Evolutionary conservation across 371 early-diverging fungal species (phyloP), one percentile per base, ranked within the genome.

Genomic region (Nosema muscidifuracis): DNA sequence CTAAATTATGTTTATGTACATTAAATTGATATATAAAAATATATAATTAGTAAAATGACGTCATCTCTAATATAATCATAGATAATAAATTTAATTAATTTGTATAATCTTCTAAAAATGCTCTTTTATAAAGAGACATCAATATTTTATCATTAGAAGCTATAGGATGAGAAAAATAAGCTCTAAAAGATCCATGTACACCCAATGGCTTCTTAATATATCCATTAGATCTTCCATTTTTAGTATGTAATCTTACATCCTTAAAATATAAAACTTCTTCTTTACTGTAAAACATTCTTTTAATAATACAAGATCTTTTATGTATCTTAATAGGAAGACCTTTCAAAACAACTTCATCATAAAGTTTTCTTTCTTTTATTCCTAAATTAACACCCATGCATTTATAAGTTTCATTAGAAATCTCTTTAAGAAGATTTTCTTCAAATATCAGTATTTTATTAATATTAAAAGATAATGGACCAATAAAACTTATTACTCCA

Each of bases 191-290:
- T 26, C 83, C 83, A 10, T 80, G 62, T 40, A 75, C 71, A 7
- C 83, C 83, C 40, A 83, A 58, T 16, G 83, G 70, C 68, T 72
- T 71, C 47, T 78, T 81, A 16, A 83, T 80, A 55, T 64, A 74
- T 20, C 83, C 83, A 33, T 72, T 72, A 0, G 31, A 36, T 36
- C 73, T 80, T 16, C 61, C 50, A 13, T 66, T 64, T 51, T 65
- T 65, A 10, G 77, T 62, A 34, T 77, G 67, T 7, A 83, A 42
- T 65, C 58, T 57, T 1, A 81, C 70, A 44, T 77, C 75, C 51
- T 65, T 72, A 65, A 80, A 83, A 71, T 78, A 78, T 53, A 74
- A 24, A 47, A 83, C 83, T 63, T 83, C 80, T 43, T 78, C 78
- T 65, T 68, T 67, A 43, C 57, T 75, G 34, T 40, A 51, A 69